A percentile compares a stretch with the other conserved stretches of the same genome.
Conservation (phyloP, 2,329 filamentous ascomycete genomes). For the Colletotrichum cereale region DNA sequence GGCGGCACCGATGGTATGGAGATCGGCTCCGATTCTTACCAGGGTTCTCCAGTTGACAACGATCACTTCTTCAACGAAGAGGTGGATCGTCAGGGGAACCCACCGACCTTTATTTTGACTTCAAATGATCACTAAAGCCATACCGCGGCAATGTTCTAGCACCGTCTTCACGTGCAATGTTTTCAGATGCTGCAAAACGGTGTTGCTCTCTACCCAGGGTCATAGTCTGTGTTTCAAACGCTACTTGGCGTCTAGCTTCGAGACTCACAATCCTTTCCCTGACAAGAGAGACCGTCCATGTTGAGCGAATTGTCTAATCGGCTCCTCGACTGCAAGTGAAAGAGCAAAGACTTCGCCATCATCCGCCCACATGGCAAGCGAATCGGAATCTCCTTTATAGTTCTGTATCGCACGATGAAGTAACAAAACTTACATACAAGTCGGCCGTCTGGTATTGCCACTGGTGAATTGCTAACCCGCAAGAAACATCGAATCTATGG, state of each 20-base stretch:
- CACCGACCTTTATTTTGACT: neutral
- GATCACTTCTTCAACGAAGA: neutral
- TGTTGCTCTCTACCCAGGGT: too few relatives aligned
- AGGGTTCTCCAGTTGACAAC: conserved; percentile 7
- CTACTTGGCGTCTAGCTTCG: neutral
- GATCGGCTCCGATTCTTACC: conserved; percentile 4
- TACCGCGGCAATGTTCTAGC: neutral
- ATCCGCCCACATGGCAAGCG: neutral
- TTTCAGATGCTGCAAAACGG: neutral
- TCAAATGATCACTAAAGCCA: neutral
- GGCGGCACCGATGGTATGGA: conserved; percentile 10
- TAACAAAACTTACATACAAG: too few relatives aligned
- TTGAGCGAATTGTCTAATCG: neutral
- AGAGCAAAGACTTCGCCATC: neutral
- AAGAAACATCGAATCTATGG: neutral
- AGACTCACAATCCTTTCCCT: too few relatives aligned
- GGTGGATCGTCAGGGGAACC: neutral
- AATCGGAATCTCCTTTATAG: neutral
- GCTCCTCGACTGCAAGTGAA: neutral
- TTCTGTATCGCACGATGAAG: neutral
- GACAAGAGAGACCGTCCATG: too few relatives aligned
- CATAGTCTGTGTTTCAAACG: too few relatives aligned
- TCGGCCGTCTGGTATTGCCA: neutral
- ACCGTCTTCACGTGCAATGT: too few relatives aligned
- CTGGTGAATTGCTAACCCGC: too few relatives aligned